phyloP scores from a whole-genome alignment of 371 early-diverging fungal species.

The Massospora cicadina region DNA sequence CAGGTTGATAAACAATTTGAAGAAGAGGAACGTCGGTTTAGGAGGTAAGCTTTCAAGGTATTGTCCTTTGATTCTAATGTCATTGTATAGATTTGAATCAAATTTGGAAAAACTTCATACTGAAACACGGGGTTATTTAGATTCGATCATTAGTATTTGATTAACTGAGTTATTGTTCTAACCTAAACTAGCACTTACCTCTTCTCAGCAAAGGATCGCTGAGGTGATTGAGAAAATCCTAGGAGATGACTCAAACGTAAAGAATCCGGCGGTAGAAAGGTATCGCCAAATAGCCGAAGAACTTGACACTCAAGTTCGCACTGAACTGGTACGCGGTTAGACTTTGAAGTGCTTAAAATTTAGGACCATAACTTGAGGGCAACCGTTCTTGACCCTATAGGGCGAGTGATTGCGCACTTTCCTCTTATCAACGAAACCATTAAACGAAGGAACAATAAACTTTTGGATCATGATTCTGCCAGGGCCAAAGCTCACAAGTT shows the following conservation, averaged over 20 bases:
- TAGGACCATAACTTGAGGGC: conserved; percentile 62
- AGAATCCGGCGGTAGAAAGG: conserved; percentile 27
- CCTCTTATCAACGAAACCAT: conserved; percentile 86
- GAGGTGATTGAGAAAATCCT: conserved; percentile 58
- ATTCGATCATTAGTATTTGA: conserved; percentile 44
- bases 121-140: conserved; percentile 86
- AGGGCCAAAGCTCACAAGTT: conserved; percentile 55
- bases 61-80: conserved; percentile 1
- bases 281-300: conserved; percentile 57
- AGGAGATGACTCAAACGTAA: conserved; percentile 21
- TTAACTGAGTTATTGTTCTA: not conserved
- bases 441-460: conserved; percentile 65
- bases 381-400: conserved; percentile 78
- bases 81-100: conserved; percentile 46
- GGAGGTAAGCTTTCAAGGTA: conserved; percentile 26
- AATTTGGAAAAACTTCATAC: conserved; percentile 72
- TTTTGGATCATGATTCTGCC: conserved; percentile 73
- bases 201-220: conserved; percentile 63
- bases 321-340: conserved; percentile 30
- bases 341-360: conserved; percentile 12
- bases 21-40: conserved; percentile 65
- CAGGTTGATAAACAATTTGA: conserved; percentile 66
- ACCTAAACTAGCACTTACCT: conserved; percentile 42
- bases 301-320: conserved; percentile 61
- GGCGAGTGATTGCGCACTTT: conserved; percentile 65